Conservation (phyloP, 257 asterid genomes). For the Rubia yunnanensis region DNA sequence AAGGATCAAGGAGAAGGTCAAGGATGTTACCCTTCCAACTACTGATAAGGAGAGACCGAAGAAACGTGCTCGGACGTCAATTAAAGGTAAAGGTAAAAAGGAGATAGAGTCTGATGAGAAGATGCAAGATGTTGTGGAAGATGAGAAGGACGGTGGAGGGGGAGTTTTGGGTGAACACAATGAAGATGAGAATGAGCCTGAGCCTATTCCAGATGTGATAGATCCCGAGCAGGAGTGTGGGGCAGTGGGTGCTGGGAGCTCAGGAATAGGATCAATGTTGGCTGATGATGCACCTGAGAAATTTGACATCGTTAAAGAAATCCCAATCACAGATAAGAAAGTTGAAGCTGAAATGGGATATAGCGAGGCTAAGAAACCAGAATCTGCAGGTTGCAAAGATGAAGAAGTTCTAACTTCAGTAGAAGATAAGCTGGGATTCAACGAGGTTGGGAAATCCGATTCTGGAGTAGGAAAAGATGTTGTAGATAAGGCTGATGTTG, state of each 20-base stretch:
- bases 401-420: not conserved
- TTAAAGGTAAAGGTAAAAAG: conserved; percentile 27
- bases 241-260: no score
- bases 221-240: not conserved
- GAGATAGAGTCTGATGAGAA: conserved; percentile 31
- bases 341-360: conserved; percentile 6
- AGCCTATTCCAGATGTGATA: not conserved
- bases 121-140: conserved; percentile 27
- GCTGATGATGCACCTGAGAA: conserved; percentile 9
- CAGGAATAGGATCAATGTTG: no score
- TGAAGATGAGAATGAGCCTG: conserved; percentile 10
- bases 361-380: conserved; percentile 13
- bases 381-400: conserved; percentile 10
- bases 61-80: conserved; percentile 53
- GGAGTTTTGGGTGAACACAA: conserved; percentile 3
- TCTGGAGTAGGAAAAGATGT: conserved; percentile 12
- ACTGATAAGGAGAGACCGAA: conserved; percentile 48
- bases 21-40: conserved; percentile 44
- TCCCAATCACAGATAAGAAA: conserved; percentile 10
- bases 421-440: conserved; percentile 5
- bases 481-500: no score
- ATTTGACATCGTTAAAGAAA: conserved; percentile 7
- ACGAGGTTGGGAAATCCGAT: conserved; percentile 12
- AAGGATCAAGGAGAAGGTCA: conserved; percentile 76
- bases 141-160: conserved; percentile 27